Evolutionary conservation across 768 basidiomycete genomes (phyloP), one percentile per base, ranked within the genome.

Genomic region (Crepidotus variabilis): DNA sequence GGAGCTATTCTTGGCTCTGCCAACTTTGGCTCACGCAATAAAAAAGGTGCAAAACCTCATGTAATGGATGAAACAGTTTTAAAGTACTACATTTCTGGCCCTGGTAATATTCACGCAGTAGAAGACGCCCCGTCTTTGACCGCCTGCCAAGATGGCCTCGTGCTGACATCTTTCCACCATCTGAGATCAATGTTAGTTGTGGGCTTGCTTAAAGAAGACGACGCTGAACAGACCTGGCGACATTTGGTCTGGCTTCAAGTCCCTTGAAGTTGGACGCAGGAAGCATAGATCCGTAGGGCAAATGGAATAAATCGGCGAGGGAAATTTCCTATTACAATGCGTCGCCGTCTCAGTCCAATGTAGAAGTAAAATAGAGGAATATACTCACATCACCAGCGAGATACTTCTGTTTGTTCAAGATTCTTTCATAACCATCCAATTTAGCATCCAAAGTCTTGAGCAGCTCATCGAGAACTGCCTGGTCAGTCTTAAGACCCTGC

Each of bases 361-460:
- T 9, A 16, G 34, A 10, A 14, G 45, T 36, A 51, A 6, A 22
- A 24, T 11, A 11, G 20, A 32, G 24, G 48, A 51, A 32, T n/a
- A 11, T 16, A 68, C 76, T 52, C 57, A 81, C 84, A 59, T 83
- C 71, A n/a, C 86, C 85, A 23, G 80, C 80, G 6, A 85, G 66
- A 60, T 84, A 86, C 32, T 72, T 67, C 33, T 79, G 77, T 65
- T 80, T 84, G 18, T 69, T 65, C 14, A 86, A 71, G 36, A 87
- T 80, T 14, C 59, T 62, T 9, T 86, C 78, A 58, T 85, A 86
- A 3, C 62, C 79, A 16, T 80, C 76, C 2, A 87, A 72, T 47
- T 74, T 79, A 3, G 59, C 62, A 1, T 68, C 68, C 16, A 81
- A 63, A 9, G 60, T 60, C 1, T 60, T 61, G 20, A 76, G 55